Evolutionary conservation across 768 basidiomycete species (phyloP), one percentile per base, ranked within the genome.

Genomic region (Hypsizygus marmoreus): DNA sequence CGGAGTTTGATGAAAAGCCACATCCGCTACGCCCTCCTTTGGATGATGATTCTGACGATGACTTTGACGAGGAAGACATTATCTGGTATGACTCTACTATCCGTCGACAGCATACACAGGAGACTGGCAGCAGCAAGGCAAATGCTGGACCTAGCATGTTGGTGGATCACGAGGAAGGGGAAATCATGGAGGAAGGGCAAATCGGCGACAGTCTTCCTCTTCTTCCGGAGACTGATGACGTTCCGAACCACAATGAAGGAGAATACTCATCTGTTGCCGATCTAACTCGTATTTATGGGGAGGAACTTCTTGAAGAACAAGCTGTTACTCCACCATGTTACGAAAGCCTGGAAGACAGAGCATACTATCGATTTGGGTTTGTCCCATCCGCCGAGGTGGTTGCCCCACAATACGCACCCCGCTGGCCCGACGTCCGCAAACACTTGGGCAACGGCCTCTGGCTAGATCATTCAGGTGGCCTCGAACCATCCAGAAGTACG

Each of bases 1-100:
- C 22, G 5, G 44, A 46, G 17, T 49, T 53, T 16, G 43, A 45
- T 22, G 43, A 37, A 11, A 24, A 43, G n/a, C n/a, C n/a, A n/a
- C n/a, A n/a, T n/a, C 49, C 55, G 16, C 25, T 33, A 32, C 49
- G 42, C 12, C 25, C 31, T 13, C 31, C 34, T 28, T 22, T 26
- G 7, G 36, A 40, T 42, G 53, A 53, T 22, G 40, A 53, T 19
- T 4, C 3, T 26, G 45, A 39, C n/a, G 16, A 31, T 22, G 25
- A 39, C 23, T n/a, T n/a, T 9, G 29, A 9, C 29, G 53, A 39
- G 12, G 17, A 37, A 14, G 22, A 19, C 25, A 26, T 30, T 36
- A n/a, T 13, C 42, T 22, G 22, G 40, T 24, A 14, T n/a, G 17
- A 22, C n/a, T n/a, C n/a, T n/a, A n/a, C n/a, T n/a, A n/a, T n/a